phyloP scores from a whole-genome alignment of 2,329 filamentous ascomycete species.

The Helotiales sp. region DNA sequence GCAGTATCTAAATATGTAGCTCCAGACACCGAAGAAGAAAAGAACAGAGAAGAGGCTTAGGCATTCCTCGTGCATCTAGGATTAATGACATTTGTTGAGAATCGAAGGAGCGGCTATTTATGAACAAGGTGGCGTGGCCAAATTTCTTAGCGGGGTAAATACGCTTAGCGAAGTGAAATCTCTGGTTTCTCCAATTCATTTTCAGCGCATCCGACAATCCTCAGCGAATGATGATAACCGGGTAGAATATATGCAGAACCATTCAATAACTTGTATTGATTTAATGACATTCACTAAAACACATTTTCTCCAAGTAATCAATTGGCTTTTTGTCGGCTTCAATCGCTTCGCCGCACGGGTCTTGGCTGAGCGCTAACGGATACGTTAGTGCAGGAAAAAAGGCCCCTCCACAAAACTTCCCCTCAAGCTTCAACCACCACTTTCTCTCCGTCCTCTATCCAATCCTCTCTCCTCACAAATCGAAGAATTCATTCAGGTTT shows the following conservation, averaged over 20 bases:
- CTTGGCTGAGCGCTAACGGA: background rate
- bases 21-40: no score
- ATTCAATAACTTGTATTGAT: no score
- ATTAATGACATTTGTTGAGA: no score
- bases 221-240: no score
- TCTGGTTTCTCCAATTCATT: background rate
- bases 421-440: background rate
- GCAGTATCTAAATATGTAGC: no score
- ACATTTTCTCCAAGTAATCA: background rate
- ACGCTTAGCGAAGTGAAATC: background rate
- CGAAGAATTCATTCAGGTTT: constrained; percentile 1
- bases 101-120: no score
- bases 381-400: background rate
- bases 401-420: constrained; percentile 16
- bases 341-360: background rate
- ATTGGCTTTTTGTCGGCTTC: background rate
- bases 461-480: constrained; percentile 18
- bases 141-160: background rate
- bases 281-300: background rate
- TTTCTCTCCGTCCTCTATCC: background rate
- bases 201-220: no score
- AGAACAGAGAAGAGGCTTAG: no score
- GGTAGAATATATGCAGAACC: no score
- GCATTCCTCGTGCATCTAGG: no score
- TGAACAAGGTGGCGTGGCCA: background rate